Evolutionary conservation across 148 eudicot genomes (phyloP), one percentile per base, ranked within the genome.

Genomic region (Linanthus parryae): DNA sequence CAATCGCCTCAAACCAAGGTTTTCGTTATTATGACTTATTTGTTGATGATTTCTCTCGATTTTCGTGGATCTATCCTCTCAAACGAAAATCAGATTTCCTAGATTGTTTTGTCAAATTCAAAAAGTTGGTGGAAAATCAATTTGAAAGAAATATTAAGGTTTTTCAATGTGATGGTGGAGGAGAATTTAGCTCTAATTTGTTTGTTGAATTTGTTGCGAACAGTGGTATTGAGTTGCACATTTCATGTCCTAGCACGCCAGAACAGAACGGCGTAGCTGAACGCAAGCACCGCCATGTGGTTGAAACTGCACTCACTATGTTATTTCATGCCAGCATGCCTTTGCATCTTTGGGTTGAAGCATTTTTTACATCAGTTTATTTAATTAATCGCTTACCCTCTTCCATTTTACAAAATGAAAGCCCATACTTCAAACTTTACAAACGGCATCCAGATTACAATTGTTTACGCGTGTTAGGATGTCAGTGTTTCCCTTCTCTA

Each of bases 1-100:
- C 46, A 5, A 5, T 19, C 18, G 8, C 46, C 18, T 42, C 46
- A 23, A 42, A 42, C 10, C 46, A 42, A 42, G 8, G 2, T 42
- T 19, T 42, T 42, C 24, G 10, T 1, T 42, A 42, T 25, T 20
- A 42, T 20, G 18, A 5, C n/a, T n/a, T n/a, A n/a, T n/a, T n/a
- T n/a, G n/a, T n/a, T n/a, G n/a, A n/a, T n/a, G n/a, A n/a, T n/a
- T 35, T 35, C 12, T 35, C 39, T 3, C 3, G 19, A 14, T 39
- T 3, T 8, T n/a, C 43, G 21, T 20, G 46, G 46, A 19, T 43
- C 19, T 43, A 43, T 43, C 46, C 46, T 43, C 21, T 43, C 19
- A 43, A 20, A 43, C 19, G 14, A 43, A 43, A 43, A 43, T 43
- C 46, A 18, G 26, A 43, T 9, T 43, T 43, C 46, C 14, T 19